Conservation (phyloP, 257 asterid genomes). For the Galeopsis tetrahit region DNA sequence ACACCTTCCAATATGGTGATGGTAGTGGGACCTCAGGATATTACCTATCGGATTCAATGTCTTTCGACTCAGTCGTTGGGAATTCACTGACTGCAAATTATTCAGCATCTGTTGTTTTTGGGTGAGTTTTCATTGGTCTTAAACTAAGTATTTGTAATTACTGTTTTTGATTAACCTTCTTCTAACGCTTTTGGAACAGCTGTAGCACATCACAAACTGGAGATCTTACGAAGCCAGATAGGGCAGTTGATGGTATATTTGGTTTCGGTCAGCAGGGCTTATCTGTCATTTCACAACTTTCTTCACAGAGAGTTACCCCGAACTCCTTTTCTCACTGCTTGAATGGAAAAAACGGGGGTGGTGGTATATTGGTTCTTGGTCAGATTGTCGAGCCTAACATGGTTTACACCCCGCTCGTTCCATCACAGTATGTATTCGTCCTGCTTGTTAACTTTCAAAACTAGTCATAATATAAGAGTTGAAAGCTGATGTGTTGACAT, state of each 20-base stretch:
- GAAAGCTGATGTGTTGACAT: neutral
- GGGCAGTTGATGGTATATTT: conserved; percentile 98
- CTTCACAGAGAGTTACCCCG: conserved; percentile 80
- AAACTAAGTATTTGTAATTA: neutral
- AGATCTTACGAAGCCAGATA: conserved; percentile 88
- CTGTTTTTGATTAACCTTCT: conserved; percentile 26
- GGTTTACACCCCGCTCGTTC: conserved; percentile 92
- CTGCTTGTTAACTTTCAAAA: conserved; percentile 23
- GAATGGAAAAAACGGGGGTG: conserved; percentile 75
- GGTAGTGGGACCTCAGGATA: conserved; percentile 97
- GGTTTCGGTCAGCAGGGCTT: conserved; percentile 97
- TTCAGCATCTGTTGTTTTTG: conserved; percentile 84
- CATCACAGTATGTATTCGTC: conserved; percentile 75
- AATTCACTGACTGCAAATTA: conserved; percentile 62
- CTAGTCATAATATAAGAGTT: neutral
- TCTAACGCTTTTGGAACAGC: conserved; percentile 47
- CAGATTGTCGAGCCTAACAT: conserved; percentile 86
- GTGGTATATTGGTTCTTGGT: conserved; percentile 93
- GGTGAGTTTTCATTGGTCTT: conserved; percentile 55
- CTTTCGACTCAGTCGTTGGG: conserved; percentile 67
- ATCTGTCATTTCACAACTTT: conserved; percentile 89
- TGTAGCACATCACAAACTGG: conserved; percentile 96
- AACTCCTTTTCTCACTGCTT: conserved; percentile 90
- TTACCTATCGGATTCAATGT: conserved; percentile 72
- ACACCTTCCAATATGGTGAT: conserved; percentile 91